Percentiles rank a stretch among this genome's conserved stretches.
These are phyloP conservation scores for Globisporangium paddicum DNA, from an alignment of 352 stramenopile species.

Conservation along the genomic window DNA sequence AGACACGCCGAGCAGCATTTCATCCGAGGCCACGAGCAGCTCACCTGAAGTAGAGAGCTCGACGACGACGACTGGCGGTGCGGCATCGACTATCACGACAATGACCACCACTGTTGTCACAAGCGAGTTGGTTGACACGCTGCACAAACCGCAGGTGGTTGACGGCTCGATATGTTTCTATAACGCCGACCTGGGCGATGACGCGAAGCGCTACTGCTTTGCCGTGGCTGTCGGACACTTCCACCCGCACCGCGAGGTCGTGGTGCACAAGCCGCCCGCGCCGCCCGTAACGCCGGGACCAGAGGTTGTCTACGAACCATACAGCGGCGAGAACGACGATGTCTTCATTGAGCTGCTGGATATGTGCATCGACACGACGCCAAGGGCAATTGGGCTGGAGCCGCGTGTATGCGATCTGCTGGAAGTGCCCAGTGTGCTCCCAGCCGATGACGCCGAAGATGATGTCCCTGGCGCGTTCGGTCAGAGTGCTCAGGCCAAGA, in stretches of 20 bases:
- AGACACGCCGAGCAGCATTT: not conserved
- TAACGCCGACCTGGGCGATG: slow-evolving; percentile 39
- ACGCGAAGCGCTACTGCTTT: slow-evolving; percentile 71
- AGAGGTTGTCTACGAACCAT: slow-evolving; percentile 46
- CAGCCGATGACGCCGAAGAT: not conserved
- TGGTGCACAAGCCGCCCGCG: slow-evolving; percentile 37
- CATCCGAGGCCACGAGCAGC: not conserved
- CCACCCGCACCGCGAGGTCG: slow-evolving; percentile 37
- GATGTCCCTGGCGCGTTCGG: not conserved
- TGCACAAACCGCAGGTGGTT: slow-evolving; percentile 35
- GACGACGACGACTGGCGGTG: not conserved
- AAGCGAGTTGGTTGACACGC: not conserved
- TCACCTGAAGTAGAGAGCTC: not conserved
- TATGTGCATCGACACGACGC: slow-evolving; percentile 59
- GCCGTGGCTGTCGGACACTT: slow-evolving; percentile 51
- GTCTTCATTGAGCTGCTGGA: slow-evolving; percentile 46
- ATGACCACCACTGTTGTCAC: not conserved
- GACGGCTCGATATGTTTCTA: slow-evolving; percentile 71
- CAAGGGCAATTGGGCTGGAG: slow-evolving; percentile 33
- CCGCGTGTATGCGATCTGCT: slow-evolving; percentile 37
- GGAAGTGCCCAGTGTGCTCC: slow-evolving; percentile 34
- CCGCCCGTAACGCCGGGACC: slow-evolving; percentile 17
- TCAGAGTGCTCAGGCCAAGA: slow-evolving; percentile 22
- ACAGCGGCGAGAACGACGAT: slow-evolving; percentile 35
- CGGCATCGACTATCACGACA: not conserved